Evolutionary conservation across 2,329 filamentous ascomycete species (phyloP).

Genomic region (Gliomastix tumulicola): DNA sequence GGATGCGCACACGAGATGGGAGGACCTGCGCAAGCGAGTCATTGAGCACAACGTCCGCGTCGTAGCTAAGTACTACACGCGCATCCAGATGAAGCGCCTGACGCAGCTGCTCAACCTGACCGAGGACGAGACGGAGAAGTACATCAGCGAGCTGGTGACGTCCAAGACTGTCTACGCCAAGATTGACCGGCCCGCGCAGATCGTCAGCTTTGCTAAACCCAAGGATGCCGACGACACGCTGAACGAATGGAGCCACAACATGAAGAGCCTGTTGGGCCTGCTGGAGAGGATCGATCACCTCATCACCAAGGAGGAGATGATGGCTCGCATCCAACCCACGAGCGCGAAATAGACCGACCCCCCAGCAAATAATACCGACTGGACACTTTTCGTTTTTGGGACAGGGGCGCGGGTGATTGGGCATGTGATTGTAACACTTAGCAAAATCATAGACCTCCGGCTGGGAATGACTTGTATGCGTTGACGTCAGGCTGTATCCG

Average conservation of each 20-base stretch:
- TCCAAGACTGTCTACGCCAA: conserved; percentile 97
- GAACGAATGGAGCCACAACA: conserved; percentile 98
- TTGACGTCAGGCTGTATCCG: too few species aligned
- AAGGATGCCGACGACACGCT: conserved; percentile 91
- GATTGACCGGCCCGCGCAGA: conserved; percentile 86
- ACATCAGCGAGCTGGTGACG: conserved; percentile 94
- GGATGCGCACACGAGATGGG: conserved; percentile 81
- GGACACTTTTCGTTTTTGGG: too few species aligned
- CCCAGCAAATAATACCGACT: neutral
- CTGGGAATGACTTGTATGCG: too few species aligned
- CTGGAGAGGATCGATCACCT: conserved; percentile 92
- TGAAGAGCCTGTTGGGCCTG: conserved; percentile 83
- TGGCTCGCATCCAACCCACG: conserved; percentile 84
- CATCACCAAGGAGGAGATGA: conserved; percentile 99
- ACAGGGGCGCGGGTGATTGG: neutral
- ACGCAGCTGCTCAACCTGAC: conserved; percentile 86
- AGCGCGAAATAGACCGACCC: conserved; percentile 22
- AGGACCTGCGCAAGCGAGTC: conserved; percentile 93
- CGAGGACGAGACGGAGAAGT: conserved; percentile 97
- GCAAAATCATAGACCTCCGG: too few species aligned
- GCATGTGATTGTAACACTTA: neutral
- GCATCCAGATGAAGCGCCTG: conserved; percentile 85
- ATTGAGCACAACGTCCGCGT: conserved; percentile 99
- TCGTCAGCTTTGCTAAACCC: conserved; percentile 92
- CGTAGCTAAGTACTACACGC: conserved; percentile 97